Percentiles rank a stretch among this genome's conserved stretches.
phyloP scores from a whole-genome alignment of 352 stramenopile species.

The Pilasporangium apinafurcum region DNA sequence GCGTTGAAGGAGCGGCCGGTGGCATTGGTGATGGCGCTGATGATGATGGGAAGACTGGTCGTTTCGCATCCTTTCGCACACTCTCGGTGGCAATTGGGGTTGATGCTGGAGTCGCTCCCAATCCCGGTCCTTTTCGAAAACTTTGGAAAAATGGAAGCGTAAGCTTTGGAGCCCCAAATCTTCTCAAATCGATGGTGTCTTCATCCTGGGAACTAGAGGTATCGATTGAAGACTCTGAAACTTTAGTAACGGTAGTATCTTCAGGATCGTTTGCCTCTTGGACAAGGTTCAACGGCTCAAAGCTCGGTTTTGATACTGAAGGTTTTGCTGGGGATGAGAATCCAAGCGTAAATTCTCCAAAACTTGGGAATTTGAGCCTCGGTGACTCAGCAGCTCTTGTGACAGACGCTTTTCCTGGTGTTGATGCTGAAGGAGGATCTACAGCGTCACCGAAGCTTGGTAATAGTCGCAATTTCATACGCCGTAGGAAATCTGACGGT shows the following conservation, averaged over 20 bases:
- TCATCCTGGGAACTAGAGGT: background rate
- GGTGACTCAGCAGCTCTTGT: background rate
- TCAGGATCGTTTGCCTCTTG: no score
- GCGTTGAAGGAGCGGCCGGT: constrained; percentile 11
- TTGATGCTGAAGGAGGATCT: background rate
- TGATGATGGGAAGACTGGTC: constrained; percentile 49
- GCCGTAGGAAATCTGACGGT: background rate
- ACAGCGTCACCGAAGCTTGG: constrained; percentile 1
- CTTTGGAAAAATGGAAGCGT: constrained; percentile 68
- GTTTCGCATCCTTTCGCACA: constrained; percentile 63
- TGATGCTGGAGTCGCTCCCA: constrained; percentile 50
- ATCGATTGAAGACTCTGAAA: no score
- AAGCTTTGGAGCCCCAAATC: constrained; percentile 22
- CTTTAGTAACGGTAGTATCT: no score
- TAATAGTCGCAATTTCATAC: constrained; percentile 1
- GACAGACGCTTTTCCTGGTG: constrained; percentile 1
- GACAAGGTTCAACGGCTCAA: no score
- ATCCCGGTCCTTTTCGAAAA: constrained; percentile 43
- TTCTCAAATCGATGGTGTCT: background rate
- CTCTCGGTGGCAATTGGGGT: constrained; percentile 66
- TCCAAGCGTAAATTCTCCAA: constrained; percentile 12
- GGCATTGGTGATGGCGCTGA: no score
- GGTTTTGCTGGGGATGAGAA: constrained; percentile 2
- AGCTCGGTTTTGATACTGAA: background rate
- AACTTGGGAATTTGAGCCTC: constrained; percentile 7